Percentiles rank a stretch among this genome's conserved stretches.
phyloP scores from a whole-genome alignment of 192 early-diverging fungal genomes.

The Coemansia sp. region DNA sequence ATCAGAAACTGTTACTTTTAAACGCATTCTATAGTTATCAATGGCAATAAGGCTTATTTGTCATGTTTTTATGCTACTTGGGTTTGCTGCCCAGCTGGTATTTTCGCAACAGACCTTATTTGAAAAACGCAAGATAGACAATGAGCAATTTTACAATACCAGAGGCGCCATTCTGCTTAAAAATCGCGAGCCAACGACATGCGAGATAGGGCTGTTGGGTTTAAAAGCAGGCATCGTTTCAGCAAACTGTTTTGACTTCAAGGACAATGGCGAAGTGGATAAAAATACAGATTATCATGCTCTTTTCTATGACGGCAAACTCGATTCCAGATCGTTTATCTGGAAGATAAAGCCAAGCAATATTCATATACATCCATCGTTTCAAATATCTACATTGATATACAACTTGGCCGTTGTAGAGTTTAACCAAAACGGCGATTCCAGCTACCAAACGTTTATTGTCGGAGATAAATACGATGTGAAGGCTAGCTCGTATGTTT shows the following conservation, averaged over 20 bases:
- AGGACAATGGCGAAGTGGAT: neutral
- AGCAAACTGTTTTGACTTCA: constrained; percentile 3
- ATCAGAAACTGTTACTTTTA: neutral
- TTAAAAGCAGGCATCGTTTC: neutral
- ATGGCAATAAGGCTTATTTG: neutral
- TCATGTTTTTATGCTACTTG: neutral
- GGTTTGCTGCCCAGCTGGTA: neutral
- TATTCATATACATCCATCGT: neutral
- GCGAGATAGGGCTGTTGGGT: neutral
- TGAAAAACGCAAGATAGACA: neutral
- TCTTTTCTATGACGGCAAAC: neutral
- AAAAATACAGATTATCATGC: neutral
- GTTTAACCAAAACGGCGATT: neutral
- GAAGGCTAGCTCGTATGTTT: neutral
- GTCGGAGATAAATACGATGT: neutral
- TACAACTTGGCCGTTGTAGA: constrained; percentile 1
- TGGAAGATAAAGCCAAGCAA: neutral
- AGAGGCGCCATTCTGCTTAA: constrained; percentile 1
- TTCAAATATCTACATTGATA: neutral
- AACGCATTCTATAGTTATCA: neutral
- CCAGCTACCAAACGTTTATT: neutral
- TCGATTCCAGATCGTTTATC: neutral
- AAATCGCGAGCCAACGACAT: neutral
- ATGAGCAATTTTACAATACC: neutral
- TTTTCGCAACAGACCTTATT: neutral